Evolutionary conservation across 2,329 filamentous ascomycete genomes (phyloP), one percentile per base, ranked within the genome.

Genomic region (Clonostachys chloroleuca): DNA sequence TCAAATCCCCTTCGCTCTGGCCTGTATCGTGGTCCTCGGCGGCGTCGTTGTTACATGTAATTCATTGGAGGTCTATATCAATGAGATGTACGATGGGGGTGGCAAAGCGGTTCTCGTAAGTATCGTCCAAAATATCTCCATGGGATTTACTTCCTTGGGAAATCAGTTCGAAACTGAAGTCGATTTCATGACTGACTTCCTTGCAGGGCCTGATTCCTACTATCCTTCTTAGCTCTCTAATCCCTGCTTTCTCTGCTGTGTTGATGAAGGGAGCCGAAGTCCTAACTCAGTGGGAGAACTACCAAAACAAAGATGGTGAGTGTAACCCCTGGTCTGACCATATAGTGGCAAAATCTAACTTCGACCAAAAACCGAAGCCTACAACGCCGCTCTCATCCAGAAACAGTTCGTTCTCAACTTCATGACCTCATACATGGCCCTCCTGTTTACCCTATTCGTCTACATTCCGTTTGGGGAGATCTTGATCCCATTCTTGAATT

Each of bases 371-470:
- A 34, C 43, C 30, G 43, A 18, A 83, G 85, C 84, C 13, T 87
- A 96, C 58, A 83, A 95, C 50, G 82, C 87, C 17, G 87, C 92
- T 2, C 80, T 96, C 61, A 89, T 94, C 1, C 84, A 89, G 49
- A 99, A 99, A 73, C 87, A 95, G 34, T 97, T 99, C 59, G 84
- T 97, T 13, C 81, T 97, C 59, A 95, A 96, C 72, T 96, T 96
- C 68, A 92, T 97, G 67, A 95, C 91, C 6, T 95, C 92, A 0
- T 97, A 96, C 63, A 83, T 95, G 45, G 88, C 90, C 1, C 85
- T 95, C n/a, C 85, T 95, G 60, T 78, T 97, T 16, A 96, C 92
- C 0, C 89, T 92, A 1, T 97, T 96, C 56, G 83, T 96, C 52
- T 97, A 96, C 59, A 89, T 96, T 17, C 92, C 92, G 0, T 97